phyloP scores from a whole-genome alignment of 164 flowering plant genomes.

The Annona squamosa region DNA sequence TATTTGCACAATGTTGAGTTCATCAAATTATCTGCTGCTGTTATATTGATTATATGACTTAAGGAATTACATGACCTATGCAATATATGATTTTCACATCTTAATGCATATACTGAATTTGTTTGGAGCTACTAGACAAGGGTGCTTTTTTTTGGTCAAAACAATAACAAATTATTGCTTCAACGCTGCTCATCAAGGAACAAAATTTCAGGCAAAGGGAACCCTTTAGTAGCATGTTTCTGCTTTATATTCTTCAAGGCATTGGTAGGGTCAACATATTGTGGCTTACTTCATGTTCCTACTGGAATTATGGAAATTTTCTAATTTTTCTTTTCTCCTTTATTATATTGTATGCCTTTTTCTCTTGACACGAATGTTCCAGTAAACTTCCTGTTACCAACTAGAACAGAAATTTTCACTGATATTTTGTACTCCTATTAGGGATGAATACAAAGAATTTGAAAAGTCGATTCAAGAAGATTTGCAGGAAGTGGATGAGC shows the following conservation, averaged over 20 bases:
- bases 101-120: too few species aligned
- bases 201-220: not conserved
- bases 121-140: too few species aligned
- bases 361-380: not conserved
- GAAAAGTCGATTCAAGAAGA: conserved; percentile 87
- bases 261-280: not conserved
- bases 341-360: not conserved
- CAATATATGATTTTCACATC: too few species aligned
- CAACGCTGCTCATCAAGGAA: not conserved
- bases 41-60: too few species aligned
- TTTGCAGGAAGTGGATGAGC: conserved; percentile 75
- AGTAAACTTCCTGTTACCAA: not conserved
- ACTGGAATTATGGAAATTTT: not conserved
- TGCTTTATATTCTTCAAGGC: not conserved
- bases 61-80: too few species aligned
- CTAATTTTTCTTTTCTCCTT: not conserved
- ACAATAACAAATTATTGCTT: not conserved
- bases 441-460: conserved; percentile 91
- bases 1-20: too few species aligned
- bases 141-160: too few species aligned
- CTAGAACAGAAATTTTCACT: not conserved
- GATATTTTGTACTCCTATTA: conserved; percentile 6
- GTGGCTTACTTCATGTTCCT: not conserved
- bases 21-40: too few species aligned
- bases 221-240: not conserved